Base-by-base conservation (phyloP, 2,329 filamentous ascomycete species). In the Tolypocladium guangdongense region DNA sequence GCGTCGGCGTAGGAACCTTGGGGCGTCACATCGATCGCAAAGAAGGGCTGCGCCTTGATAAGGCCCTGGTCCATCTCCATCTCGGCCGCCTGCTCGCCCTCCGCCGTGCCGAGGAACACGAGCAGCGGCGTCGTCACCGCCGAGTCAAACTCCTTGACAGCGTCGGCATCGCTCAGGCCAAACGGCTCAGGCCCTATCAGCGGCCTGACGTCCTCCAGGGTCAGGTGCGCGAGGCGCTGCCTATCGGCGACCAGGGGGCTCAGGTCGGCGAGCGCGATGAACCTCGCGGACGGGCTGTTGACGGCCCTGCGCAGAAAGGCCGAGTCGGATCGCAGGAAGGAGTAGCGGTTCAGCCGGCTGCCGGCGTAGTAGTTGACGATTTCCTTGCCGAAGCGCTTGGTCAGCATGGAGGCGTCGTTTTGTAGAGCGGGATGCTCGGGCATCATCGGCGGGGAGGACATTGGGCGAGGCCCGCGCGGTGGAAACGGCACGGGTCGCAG, bases 21-120 rank as follows among this genome's bases (percentile, higher is more conserved):
- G 0, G 90, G 86, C 3, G 91, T 95, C 22, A 96, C 80, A 66
- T 97, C 93, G 14, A 99, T 69, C 1, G 91, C 92, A 66, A 97
- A 99, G 71, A 84, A 95, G 1, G 93, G 91, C 49, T 79, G 78
- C 3, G 92, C 93, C 36, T 76, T 80, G 66, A 95, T 95, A 49
- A 82, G 82, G 55, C 82, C 83, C 63, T 85, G 86, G 2, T 64
- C 61, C 7, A 57, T 65, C n/a, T 62, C 54, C 10, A 59, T 24
- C 38, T 41, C 68, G 55, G 24, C 49, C 35, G 39, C 49, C 22
- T 35, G 52, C 4, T 20, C 27, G n/a, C 36, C 62, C 20, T 95
- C 90, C 60, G 95, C 83, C 49, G 96, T 70, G 0, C 92, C 92
- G 32, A 97, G 73, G 66, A 97, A 96, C 51, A 97, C 76, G 51